Conservation (phyloP, 148 eudicot species). For the Simmondsia chinensis region DNA sequence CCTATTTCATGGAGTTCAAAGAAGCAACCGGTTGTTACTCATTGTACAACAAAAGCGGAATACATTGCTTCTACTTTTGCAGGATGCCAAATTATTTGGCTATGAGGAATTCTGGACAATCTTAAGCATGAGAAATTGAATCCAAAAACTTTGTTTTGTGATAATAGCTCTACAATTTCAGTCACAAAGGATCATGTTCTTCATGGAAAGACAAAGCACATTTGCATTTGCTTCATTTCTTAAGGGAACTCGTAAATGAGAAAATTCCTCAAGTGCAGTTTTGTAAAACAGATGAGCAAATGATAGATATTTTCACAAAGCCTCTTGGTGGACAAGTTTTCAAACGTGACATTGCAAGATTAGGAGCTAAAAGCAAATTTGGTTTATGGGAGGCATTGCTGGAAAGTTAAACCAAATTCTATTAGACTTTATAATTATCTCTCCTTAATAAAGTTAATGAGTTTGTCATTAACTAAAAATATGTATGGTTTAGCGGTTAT, state of each 20-base stretch:
- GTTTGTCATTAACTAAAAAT: too few relatives aligned
- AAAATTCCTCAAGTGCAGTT: not conserved
- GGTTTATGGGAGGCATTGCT: slow-evolving; percentile 1
- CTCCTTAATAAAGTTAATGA: too few relatives aligned
- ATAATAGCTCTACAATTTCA: not conserved
- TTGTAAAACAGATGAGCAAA: not conserved
- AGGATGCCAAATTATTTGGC: slow-evolving; percentile 3
- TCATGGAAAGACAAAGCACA: slow-evolving; percentile 4
- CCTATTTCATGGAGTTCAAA: slow-evolving; percentile 6
- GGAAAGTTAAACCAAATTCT: too few relatives aligned
- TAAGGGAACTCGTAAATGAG: not conserved
- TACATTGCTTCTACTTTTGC: not conserved
- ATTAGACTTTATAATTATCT: too few relatives aligned
- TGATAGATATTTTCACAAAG: slow-evolving; percentile 1
- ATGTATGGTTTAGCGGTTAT: too few relatives aligned
- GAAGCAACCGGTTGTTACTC: slow-evolving; percentile 10
- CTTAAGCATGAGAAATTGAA: not conserved
- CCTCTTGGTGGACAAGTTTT: not conserved
- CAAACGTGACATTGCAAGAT: not conserved
- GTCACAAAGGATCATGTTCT: slow-evolving; percentile 1
- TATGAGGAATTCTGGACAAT: not conserved
- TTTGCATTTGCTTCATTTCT: not conserved
- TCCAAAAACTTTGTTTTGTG: not conserved
- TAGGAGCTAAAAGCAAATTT: not conserved
- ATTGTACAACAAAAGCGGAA: not conserved